Evolutionary conservation across 2,329 filamentous ascomycete species (phyloP).

Genomic region (Colletotrichum higginsianum): DNA sequence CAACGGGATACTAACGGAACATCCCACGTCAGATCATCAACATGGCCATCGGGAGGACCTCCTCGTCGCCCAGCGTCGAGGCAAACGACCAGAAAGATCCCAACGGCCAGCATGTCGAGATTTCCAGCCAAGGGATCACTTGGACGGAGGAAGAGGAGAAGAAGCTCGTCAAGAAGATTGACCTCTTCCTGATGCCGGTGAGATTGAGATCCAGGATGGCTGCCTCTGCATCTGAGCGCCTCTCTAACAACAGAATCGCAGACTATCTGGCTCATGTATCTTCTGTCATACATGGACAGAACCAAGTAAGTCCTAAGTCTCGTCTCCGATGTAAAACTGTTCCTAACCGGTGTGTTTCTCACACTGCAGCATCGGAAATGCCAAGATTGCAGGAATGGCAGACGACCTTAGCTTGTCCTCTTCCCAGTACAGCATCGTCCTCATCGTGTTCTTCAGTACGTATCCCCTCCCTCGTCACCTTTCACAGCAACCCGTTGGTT

Average conservation of each 20-base stretch:
- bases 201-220: background rate
- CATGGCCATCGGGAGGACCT: background rate
- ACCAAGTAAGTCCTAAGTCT: conserved; percentile 49
- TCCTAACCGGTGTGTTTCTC: background rate
- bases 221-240: too few species aligned
- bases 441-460: conserved; percentile 72
- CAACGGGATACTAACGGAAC: background rate
- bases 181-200: conserved; percentile 56
- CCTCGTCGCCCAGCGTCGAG: conserved; percentile 17
- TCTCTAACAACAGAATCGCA: background rate
- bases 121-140: background rate
- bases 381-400: conserved; percentile 66
- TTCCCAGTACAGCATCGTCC: conserved; percentile 72
- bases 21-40: background rate
- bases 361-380: conserved; percentile 62
- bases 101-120: conserved; percentile 15
- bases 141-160: conserved; percentile 49
- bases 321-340: too few species aligned
- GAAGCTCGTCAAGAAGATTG: conserved; percentile 55
- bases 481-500: background rate
- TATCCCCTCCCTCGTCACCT: background rate
- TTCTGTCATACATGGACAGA: conserved; percentile 72
- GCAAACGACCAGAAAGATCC: conserved; percentile 13
- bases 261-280: conserved; percentile 64
- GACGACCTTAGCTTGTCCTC: conserved; percentile 66